Evolutionary conservation across 495 filamentous ascomycete genomes (phyloP).

Genomic region (Aspergillus sclerotiicarbonarius): DNA sequence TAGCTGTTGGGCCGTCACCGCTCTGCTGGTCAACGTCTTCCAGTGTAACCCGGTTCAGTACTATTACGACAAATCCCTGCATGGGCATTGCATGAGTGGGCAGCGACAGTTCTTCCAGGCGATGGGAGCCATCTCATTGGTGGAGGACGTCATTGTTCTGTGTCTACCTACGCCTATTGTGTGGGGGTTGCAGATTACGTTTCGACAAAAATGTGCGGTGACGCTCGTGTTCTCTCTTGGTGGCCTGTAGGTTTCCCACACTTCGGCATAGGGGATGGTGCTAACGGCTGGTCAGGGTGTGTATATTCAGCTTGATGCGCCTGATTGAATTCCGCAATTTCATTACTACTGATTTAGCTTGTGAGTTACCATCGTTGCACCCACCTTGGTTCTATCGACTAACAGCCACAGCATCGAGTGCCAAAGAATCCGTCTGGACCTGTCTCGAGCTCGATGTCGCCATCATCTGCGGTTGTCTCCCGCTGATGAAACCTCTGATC

Average conservation of each 20-base stretch:
- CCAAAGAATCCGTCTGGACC: conserved; percentile 46
- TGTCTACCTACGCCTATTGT: conserved; percentile 36
- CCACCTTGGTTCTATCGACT: background rate
- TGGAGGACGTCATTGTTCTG: conserved; percentile 35
- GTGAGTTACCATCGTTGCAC: conserved; percentile 7
- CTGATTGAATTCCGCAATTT: conserved; percentile 22
- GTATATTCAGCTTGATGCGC: conserved; percentile 25
- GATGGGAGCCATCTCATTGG: conserved; percentile 21
- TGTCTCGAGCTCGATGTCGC: conserved; percentile 45
- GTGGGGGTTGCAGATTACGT: conserved; percentile 20
- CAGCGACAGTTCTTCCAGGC: conserved; percentile 19
- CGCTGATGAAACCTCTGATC: conserved; percentile 28
- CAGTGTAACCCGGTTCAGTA: conserved; percentile 28
- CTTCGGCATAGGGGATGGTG: background rate
- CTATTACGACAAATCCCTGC: conserved; percentile 25
- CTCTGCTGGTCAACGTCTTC: conserved; percentile 24
- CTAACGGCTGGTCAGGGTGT: conserved; percentile 15
- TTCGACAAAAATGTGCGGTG: conserved; percentile 27
- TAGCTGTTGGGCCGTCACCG: conserved; percentile 19
- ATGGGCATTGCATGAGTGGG: conserved; percentile 26
- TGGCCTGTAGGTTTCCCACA: conserved; percentile 15
- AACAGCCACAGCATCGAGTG: conserved; percentile 15
- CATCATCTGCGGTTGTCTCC: conserved; percentile 45
- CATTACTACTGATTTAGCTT: conserved; percentile 18
- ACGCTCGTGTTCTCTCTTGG: conserved; percentile 25